Evolutionary conservation across 352 stramenopile genomes (phyloP).

Genomic region (Pythium scleroteichum): DNA sequence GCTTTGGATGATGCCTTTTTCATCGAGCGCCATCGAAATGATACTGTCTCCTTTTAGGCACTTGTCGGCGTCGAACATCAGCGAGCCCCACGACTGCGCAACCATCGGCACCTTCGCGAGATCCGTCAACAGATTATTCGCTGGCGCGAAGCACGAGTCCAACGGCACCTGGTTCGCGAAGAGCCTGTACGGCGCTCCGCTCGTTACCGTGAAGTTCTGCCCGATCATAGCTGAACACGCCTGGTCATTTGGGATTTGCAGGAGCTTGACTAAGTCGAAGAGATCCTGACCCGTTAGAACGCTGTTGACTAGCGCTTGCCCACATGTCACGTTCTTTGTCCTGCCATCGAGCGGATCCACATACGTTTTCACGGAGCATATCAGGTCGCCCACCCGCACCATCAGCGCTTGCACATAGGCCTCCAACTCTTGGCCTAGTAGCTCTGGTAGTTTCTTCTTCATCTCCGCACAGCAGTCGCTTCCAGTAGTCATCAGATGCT

Average conservation of each 20-base stretch:
- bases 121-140: conserved; percentile 39
- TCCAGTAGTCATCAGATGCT: conserved; percentile 30
- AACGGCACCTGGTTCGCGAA: conserved; percentile 30
- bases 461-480: conserved; percentile 38
- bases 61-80: conserved; percentile 25
- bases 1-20: conserved; percentile 19
- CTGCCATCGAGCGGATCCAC: conserved; percentile 10
- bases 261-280: conserved; percentile 29
- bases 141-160: conserved; percentile 39
- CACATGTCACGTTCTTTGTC: conserved; percentile 33
- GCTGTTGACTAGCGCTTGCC: conserved; percentile 17
- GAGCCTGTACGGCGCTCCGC: conserved; percentile 27
- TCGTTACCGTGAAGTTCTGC: conserved; percentile 32
- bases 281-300: conserved; percentile 24
- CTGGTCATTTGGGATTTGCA: conserved; percentile 37
- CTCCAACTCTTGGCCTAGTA: conserved; percentile 31
- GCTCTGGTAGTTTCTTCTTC: conserved; percentile 25
- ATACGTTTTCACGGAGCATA: conserved; percentile 34
- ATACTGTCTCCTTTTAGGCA: conserved; percentile 27
- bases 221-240: conserved; percentile 39
- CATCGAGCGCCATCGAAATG: conserved; percentile 13
- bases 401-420: conserved; percentile 24
- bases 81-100: conserved; percentile 11
- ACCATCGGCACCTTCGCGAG: conserved; percentile 35
- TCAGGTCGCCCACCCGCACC: conserved; percentile 29